Percentiles rank a stretch among this genome's conserved stretches.
Evolutionary conservation across 2,329 filamentous ascomycete genomes (phyloP).

Genomic region (Monilinia laxa): DNA sequence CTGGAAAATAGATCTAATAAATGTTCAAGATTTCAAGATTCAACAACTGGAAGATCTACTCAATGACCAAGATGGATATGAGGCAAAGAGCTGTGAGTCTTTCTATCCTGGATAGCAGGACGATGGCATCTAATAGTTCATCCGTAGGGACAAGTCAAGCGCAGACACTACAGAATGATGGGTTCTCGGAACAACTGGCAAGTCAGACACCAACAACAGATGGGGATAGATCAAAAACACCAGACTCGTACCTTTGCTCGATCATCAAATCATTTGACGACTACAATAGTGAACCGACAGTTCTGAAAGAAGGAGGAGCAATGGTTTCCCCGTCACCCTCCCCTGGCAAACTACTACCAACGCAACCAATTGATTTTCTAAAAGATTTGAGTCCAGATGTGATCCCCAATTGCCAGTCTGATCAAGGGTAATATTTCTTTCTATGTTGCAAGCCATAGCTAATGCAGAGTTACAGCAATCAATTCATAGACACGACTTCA

Average conservation of each 20-base stretch:
- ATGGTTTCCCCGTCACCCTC: constrained; percentile 21
- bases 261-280: constrained; percentile 19
- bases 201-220: neutral
- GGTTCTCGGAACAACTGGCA: neutral
- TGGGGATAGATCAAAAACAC: constrained; percentile 4
- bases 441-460: neutral
- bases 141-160: constrained; percentile 17
- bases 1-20: neutral
- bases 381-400: constrained; percentile 21
- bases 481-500: neutral
- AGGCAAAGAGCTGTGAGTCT: constrained; percentile 7
- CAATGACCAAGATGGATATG: neutral
- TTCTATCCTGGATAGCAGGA: neutral
- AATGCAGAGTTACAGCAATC: neutral
- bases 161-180: constrained; percentile 14
- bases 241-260: constrained; percentile 20
- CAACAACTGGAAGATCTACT: neutral
- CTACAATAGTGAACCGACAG: neutral
- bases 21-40: neutral
- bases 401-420: neutral
- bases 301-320: neutral
- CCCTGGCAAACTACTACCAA: constrained; percentile 21
- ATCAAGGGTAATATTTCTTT: neutral
- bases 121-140: neutral
- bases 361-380: constrained; percentile 26